Base-by-base conservation (phyloP, 257 asterid genomes). In the Knoxia roxburghii region DNA sequence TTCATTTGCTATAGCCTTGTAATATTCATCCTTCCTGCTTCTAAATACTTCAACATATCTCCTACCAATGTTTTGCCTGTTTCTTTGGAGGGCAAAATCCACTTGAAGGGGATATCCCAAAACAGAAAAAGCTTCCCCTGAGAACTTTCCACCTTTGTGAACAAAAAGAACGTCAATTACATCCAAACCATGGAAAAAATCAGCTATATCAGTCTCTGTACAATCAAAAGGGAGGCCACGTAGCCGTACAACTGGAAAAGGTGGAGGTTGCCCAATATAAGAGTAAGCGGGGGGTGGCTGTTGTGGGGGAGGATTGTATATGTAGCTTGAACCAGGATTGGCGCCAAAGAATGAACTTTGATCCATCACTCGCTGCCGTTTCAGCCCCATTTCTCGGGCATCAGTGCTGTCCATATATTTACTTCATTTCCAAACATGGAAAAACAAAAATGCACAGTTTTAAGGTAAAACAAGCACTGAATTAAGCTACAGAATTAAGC, bases 161-260 rank as follows among this genome's bases (percentile, higher is more conserved):
- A 88, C 88, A 70, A 93, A 84, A 48, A 93, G 84, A 68, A 90
- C 91, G 50, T 93, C 98, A 69, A 93, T 72, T 35, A 93, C 89
- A 69, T 93, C 98, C 41, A 90, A 77, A 48, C 89, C 91, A 59
- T 73, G 90, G 64, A 93, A 89, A 85, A 92, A 89, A n/a, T 92
- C 98, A 7, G 82, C 83, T 24, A 92, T 80, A 65, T 92, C 94
- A 60, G 82, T 74, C 79, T 89, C 97, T 9, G 94, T 72, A 69
- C 98, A 92, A 68, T 89, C 94, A 67, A 84, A 89, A 17, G 98
- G 98, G n/a, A 92, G 97, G 73, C 98, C 97, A 33, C 98, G 91
- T 66, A 92, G 95, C 20, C 98, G 86, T 50, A 92, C 97, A 56
- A 89, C 95, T 26, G 98, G 98, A 75, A 92, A 89, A 20, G 90